Conservation (phyloP, 2,329 filamentous ascomycete genomes). For the Aspergillus felis region DNA sequence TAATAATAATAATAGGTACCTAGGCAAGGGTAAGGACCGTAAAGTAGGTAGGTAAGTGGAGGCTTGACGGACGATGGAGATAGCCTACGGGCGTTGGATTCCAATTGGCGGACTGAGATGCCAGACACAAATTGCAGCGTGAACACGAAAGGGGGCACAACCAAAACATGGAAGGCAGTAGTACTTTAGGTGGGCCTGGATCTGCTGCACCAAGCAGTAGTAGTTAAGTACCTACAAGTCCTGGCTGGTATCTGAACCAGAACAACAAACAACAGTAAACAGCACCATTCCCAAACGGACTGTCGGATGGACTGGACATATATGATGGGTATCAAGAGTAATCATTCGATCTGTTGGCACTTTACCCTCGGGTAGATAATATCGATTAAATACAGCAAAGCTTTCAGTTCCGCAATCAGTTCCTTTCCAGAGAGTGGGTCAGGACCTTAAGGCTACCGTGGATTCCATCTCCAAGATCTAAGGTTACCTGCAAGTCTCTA, state of each 20-base stretch:
- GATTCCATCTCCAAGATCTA: background rate
- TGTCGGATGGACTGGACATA: background rate
- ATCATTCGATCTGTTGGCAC: background rate
- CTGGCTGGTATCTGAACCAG: background rate
- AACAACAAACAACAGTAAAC: too few species aligned
- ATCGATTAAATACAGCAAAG: too few species aligned
- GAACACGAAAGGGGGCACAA: background rate
- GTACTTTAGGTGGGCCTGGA: background rate
- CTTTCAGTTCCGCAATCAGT: background rate
- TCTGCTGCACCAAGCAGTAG: background rate
- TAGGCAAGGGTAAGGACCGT: too few species aligned
- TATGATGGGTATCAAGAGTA: background rate
- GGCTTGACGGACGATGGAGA: too few species aligned
- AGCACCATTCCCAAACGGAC: too few species aligned
- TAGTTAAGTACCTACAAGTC: background rate
- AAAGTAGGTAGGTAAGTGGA: too few species aligned
- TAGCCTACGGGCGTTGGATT: too few species aligned
- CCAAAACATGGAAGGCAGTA: background rate
- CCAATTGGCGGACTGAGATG: slow-evolving; percentile 17
- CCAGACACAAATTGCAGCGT: slow-evolving; percentile 4
- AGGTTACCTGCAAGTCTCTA: background rate
- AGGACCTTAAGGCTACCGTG: background rate
- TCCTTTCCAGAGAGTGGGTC: background rate
- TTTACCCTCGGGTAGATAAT: background rate
- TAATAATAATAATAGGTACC: background rate